Evolutionary conservation across 805 yeast genomes (phyloP).

Genomic region (Starmera amethionina): DNA sequence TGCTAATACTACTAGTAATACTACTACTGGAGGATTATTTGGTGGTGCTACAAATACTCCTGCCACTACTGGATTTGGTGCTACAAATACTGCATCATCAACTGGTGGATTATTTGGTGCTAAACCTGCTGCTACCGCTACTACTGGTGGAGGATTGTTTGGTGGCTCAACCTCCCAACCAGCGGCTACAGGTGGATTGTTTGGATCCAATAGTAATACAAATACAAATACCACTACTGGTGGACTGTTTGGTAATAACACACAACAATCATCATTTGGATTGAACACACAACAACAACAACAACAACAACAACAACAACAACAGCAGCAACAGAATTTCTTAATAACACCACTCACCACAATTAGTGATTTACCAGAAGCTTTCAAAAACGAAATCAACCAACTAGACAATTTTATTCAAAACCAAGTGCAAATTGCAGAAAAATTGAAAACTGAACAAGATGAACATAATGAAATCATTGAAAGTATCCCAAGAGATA

Average conservation of each 20-base stretch:
- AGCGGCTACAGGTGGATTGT: slow-evolving; percentile 4
- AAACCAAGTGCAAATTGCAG: slow-evolving; percentile 64
- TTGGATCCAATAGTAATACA: slow-evolving; percentile 15
- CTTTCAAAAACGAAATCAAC: slow-evolving; percentile 57
- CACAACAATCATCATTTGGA: slow-evolving; percentile 25
- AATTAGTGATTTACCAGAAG: slow-evolving; percentile 66
- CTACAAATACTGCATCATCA: slow-evolving; percentile 5
- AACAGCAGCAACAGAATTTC: slow-evolving; percentile 31
- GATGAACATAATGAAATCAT: slow-evolving; percentile 55
- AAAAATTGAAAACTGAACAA: slow-evolving; percentile 51
- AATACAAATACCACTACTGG: slow-evolving; percentile 5
- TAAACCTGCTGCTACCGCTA: slow-evolving; percentile 4
- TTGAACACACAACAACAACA: slow-evolving; percentile 12
- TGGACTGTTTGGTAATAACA: slow-evolving; percentile 16
- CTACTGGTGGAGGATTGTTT: slow-evolving; percentile 12
- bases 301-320: slow-evolving; percentile 28
- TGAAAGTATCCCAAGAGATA: slow-evolving; percentile 65
- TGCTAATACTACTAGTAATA: slow-evolving; percentile 6
- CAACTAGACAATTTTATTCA: slow-evolving; percentile 64
- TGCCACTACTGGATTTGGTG: neutral
- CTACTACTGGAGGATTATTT: slow-evolving; percentile 20
- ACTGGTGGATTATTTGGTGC: slow-evolving; percentile 19
- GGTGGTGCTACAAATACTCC: slow-evolving; percentile 6
- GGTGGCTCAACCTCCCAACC: slow-evolving; percentile 7
- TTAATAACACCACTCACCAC: slow-evolving; percentile 66